Evolutionary conservation across 2,329 filamentous ascomycete genomes (phyloP), one percentile per base, ranked within the genome.

Genomic region (Hypoxylon sp.): DNA sequence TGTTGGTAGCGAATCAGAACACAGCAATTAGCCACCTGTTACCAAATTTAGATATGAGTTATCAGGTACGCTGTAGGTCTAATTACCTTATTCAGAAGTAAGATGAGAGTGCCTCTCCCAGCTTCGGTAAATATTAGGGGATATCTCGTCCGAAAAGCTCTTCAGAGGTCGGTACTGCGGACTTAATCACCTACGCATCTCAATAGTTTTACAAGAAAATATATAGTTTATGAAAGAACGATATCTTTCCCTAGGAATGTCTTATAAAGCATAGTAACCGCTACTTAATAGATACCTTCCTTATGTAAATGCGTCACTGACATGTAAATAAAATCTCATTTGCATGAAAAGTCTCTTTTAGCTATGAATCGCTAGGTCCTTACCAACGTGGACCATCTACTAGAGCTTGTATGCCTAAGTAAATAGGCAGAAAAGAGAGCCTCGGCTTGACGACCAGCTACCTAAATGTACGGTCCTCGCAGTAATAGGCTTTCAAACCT

Each of bases 31-130:
- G 23, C 14, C n/a, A 21, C 34, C 50, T 51, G 29, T 32, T 58
- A 12, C 55, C 55, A 58, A 58, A 48, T 50, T 41, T 48, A 58
- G 55, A 43, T 43, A 7, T 45, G 46, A 21, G 37, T 19, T 21
- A 7, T 41, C 37, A 41, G 37, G 7, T 41, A 41, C 16, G 8
- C 16, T 21, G 1, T 11, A 41, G 37, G 37, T 4, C 16, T 8
- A 19, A 41, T 19, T 41, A 41, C 37, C 16, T n/a, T 11, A 21
- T 21, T 41, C 16, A 41, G 37, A 41, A 41, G n/a, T 19, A 5
- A 39, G 5, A 16, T 16, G n/a, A 4, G n/a, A 41, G 7, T 41
- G 37, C 37, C 6, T 3, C 19, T 11, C 9, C 11, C 16, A 41
- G 16, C 37, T 41, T 41, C 3, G 2, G 6, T 41, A 8, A 19